Conservation (phyloP, 257 asterid genomes). For the Voacanga thouarsii region DNA sequence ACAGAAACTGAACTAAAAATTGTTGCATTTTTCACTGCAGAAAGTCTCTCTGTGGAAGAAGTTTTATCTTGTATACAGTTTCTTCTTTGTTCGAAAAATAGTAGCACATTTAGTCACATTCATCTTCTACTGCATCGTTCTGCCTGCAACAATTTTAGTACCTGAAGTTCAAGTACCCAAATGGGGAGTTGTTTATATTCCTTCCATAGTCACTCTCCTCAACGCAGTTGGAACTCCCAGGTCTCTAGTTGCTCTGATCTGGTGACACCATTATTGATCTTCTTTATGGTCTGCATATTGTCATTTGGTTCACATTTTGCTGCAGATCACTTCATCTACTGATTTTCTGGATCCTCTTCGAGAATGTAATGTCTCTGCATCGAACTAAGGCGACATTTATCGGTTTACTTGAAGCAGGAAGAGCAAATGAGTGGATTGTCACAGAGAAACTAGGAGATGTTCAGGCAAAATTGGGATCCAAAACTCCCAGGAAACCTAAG, state of each 20-base stretch:
- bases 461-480: conserved; percentile 35
- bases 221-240: conserved; percentile 68
- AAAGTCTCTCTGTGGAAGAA: conserved; percentile 59
- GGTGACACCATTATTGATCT: neutral
- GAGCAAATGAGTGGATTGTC: conserved; percentile 79
- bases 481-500: conserved; percentile 26
- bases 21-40: conserved; percentile 30
- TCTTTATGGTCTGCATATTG: neutral
- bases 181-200: conserved; percentile 63
- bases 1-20: neutral
- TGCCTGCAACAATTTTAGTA: conserved; percentile 58
- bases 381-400: conserved; percentile 59
- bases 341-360: conserved; percentile 74
- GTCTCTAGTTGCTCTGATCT: conserved; percentile 23
- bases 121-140: conserved; percentile 58
- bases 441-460: conserved; percentile 74
- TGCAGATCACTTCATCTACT: conserved; percentile 60
- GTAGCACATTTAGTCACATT: conserved; percentile 64
- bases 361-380: conserved; percentile 74
- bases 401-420: conserved; percentile 54
- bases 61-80: conserved; percentile 65
- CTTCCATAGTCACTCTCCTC: conserved; percentile 48
- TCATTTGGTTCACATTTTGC: neutral
- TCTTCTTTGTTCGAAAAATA: conserved; percentile 72
- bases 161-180: conserved; percentile 67